Percentiles rank a stretch among this genome's conserved stretches.
phyloP scores from a whole-genome alignment of 768 basidiomycete species.

The Lactifluus volemus region DNA sequence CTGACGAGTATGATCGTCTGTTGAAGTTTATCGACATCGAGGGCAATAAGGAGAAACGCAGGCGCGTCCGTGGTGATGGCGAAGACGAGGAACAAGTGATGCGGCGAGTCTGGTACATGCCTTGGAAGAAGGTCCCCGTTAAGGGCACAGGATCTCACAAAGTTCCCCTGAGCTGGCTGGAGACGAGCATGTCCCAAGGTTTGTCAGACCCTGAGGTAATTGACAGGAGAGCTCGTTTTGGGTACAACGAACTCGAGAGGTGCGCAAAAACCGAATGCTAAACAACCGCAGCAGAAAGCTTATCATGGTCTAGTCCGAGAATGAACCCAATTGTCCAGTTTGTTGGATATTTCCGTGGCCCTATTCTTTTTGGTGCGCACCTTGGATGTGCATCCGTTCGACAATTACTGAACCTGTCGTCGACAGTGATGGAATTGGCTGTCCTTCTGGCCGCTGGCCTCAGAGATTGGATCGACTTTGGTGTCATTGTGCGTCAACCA shows the following conservation, averaged over 20 bases:
- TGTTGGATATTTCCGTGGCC: conserved; percentile 36
- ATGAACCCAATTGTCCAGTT: conserved; percentile 39
- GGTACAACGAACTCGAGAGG: conserved; percentile 38
- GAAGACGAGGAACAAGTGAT: conserved; percentile 19
- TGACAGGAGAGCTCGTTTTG: conserved; percentile 28
- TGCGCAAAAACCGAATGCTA: conserved; percentile 4
- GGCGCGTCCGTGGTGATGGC: neutral
- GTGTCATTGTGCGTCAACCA: conserved; percentile 33
- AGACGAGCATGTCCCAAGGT: conserved; percentile 33
- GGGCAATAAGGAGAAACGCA: conserved; percentile 11
- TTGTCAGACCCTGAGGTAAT: conserved; percentile 29
- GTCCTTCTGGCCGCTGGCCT: conserved; percentile 38
- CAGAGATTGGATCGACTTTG: conserved; percentile 41
- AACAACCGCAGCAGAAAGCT: neutral
- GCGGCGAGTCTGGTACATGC: conserved; percentile 36
- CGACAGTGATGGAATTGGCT: conserved; percentile 37
- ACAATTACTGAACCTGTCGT: neutral
- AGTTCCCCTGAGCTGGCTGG: conserved; percentile 33
- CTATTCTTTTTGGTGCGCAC: conserved; percentile 28
- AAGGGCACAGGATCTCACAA: conserved; percentile 24
- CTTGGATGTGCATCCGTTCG: neutral
- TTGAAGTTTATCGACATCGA: conserved; percentile 20
- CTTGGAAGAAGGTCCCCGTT: conserved; percentile 34
- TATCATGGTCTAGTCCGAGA: conserved; percentile 24
- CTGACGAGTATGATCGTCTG: conserved; percentile 19